Evolutionary conservation across 306 rosid species (phyloP).

Genomic region (Nissolia schottii): DNA sequence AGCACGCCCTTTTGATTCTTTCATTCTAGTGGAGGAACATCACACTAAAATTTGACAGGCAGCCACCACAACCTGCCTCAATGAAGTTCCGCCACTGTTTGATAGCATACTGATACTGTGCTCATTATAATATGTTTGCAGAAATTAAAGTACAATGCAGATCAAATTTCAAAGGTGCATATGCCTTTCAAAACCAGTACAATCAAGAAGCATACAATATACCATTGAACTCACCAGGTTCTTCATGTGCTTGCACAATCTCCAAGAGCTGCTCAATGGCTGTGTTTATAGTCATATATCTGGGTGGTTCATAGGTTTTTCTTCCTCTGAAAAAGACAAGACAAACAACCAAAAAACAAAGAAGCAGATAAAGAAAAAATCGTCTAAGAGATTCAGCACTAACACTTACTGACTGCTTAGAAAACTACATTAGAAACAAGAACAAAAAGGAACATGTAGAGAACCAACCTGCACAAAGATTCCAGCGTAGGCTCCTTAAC

Average conservation of each 20-base stretch:
- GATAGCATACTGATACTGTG: background rate
- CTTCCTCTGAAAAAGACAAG: slow-evolving; percentile 54
- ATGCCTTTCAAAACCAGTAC: background rate
- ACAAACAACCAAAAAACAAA: background rate
- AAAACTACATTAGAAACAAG: background rate
- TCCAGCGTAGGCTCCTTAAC: slow-evolving; percentile 92
- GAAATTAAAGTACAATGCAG: background rate
- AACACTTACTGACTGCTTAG: background rate
- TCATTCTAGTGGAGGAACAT: background rate
- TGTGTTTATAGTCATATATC: slow-evolving; percentile 77
- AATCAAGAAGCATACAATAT: slow-evolving; percentile 3
- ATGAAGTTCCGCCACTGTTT: background rate
- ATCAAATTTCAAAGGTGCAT: background rate
- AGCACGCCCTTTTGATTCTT: background rate
- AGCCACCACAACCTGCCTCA: too few species aligned
- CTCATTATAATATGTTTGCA: background rate
- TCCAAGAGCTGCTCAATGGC: slow-evolving; percentile 92
- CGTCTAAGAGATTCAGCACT: background rate
- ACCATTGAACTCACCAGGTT: slow-evolving; percentile 43
- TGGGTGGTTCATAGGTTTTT: slow-evolving; percentile 82
- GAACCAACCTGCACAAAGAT: slow-evolving; percentile 71
- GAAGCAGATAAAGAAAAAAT: background rate
- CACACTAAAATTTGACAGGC: background rate
- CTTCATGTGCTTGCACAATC: slow-evolving; percentile 57
- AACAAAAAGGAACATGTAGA: background rate